Evolutionary conservation across 208 protist genomes (phyloP).

Genomic region (Acanthamoeba quina): DNA sequence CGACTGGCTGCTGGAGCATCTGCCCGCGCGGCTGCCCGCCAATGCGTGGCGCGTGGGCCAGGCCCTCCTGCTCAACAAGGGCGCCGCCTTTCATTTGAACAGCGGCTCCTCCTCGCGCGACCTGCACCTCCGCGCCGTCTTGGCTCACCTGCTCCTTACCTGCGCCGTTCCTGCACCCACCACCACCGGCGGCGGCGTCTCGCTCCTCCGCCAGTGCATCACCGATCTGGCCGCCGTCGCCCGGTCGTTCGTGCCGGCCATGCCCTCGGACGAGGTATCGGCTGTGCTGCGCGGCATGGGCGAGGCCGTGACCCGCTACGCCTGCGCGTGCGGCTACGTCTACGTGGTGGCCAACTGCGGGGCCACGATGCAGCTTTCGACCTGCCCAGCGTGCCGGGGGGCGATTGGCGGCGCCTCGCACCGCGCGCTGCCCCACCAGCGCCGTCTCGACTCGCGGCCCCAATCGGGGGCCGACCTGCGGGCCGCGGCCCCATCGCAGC

Average conservation of each 20-base stretch:
- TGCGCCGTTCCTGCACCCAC: not conserved
- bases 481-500: not conserved
- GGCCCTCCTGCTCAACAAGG: not conserved
- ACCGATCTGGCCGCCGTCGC: conserved; percentile 2
- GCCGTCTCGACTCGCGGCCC: not conserved
- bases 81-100: not conserved
- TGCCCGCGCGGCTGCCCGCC: not conserved
- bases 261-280: conserved; percentile 24
- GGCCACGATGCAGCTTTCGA: conserved; percentile 13
- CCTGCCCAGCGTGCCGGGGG: conserved; percentile 18
- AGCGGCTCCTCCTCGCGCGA: not conserved
- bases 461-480: not conserved
- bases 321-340: conserved; percentile 12
- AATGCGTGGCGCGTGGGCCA: not conserved
- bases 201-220: not conserved
- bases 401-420: conserved; percentile 1
- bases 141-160: too few relatives aligned
- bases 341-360: conserved; percentile 36
- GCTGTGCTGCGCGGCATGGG: not conserved
- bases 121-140: not conserved
- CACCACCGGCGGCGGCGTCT: not conserved
- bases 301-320: conserved; percentile 28
- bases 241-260: not conserved
- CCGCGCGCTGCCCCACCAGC: not conserved
- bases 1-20: conserved; percentile 8